These are phyloP conservation scores for Kalmusia sp. DNA, from an alignment of 2,329 filamentous ascomycete genomes.

Conservation along the genomic window DNA sequence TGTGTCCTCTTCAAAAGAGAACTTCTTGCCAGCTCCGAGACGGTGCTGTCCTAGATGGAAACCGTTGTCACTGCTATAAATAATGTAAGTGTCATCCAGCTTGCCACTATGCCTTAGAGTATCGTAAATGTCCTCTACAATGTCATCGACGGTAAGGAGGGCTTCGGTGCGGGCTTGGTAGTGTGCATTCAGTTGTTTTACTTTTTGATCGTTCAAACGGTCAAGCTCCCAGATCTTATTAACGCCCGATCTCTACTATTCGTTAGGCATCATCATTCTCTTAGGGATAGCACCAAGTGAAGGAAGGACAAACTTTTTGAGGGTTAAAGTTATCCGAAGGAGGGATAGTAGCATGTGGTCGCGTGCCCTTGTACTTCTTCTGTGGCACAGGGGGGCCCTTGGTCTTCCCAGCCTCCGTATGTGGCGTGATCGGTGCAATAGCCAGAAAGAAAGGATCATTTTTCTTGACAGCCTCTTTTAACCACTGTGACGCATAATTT, in stretches of 20 bases:
- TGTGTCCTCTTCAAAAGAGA: slow-evolving; percentile 48
- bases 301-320: slow-evolving; percentile 43
- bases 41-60: slow-evolving; percentile 49
- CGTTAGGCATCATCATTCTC: not conserved
- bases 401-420: slow-evolving; percentile 44
- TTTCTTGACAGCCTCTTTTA: slow-evolving; percentile 63
- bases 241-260: slow-evolving; percentile 49
- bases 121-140: slow-evolving; percentile 54
- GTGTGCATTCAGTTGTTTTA: slow-evolving; percentile 60
- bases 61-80: slow-evolving; percentile 35
- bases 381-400: slow-evolving; percentile 61
- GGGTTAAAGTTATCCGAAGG: slow-evolving; percentile 72
- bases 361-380: slow-evolving; percentile 67
- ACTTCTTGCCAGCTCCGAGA: slow-evolving; percentile 47
- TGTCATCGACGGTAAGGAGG: slow-evolving; percentile 61
- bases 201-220: slow-evolving; percentile 51
- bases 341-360: slow-evolving; percentile 64
- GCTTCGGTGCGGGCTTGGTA: slow-evolving; percentile 57
- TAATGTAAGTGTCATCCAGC: slow-evolving; percentile 55
- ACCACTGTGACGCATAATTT: slow-evolving; percentile 63
- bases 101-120: slow-evolving; percentile 50
- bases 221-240: slow-evolving; percentile 55
- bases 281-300: not conserved
- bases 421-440: slow-evolving; percentile 70
- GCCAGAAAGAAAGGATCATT: slow-evolving; percentile 70